phyloP scores from a whole-genome alignment of 805 yeast genomes.

The Zygoascus ofunaensis region DNA sequence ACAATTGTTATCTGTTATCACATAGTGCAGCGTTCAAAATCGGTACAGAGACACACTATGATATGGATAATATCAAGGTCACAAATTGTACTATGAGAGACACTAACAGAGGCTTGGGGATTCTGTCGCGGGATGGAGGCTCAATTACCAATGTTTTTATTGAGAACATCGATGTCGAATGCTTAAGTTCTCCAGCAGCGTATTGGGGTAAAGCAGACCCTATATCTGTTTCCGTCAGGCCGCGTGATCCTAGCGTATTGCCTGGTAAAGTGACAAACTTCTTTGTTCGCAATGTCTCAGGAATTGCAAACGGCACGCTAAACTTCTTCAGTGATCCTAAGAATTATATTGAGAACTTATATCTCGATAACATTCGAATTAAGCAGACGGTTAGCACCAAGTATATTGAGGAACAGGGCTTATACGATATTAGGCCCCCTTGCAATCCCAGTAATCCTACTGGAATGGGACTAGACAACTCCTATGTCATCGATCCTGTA shows the following conservation, averaged over 20 bases:
- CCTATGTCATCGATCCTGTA: slow-evolving; percentile 1
- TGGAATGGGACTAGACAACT: slow-evolving; percentile 4
- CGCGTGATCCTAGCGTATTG: not conserved
- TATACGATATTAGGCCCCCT: slow-evolving; percentile 8
- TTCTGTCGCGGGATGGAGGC: slow-evolving; percentile 6
- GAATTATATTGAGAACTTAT: not conserved
- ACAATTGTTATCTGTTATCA: slow-evolving; percentile 3
- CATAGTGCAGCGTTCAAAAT: slow-evolving; percentile 5
- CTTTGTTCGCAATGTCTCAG: not conserved
- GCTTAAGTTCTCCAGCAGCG: slow-evolving; percentile 1
- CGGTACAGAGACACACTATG: slow-evolving; percentile 7
- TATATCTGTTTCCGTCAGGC: not conserved
- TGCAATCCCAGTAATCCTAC: slow-evolving; percentile 5
- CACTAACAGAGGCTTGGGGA: slow-evolving; percentile 5
- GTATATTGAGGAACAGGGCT: not conserved
- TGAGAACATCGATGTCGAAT: slow-evolving; percentile 1
- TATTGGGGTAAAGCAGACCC: slow-evolving; percentile 10
- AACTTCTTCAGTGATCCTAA: slow-evolving; percentile 2
- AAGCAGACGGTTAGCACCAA: not conserved
- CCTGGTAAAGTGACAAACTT: slow-evolving; percentile 4
- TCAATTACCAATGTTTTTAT: not conserved
- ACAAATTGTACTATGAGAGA: slow-evolving; percentile 1
- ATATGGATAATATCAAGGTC: slow-evolving; percentile 1
- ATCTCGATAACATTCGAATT: not conserved
- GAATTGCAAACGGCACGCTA: slow-evolving; percentile 4